Evolutionary conservation across 2,329 filamentous ascomycete genomes (phyloP), one percentile per base, ranked within the genome.

Genomic region (Xenoacremonium recifei): DNA sequence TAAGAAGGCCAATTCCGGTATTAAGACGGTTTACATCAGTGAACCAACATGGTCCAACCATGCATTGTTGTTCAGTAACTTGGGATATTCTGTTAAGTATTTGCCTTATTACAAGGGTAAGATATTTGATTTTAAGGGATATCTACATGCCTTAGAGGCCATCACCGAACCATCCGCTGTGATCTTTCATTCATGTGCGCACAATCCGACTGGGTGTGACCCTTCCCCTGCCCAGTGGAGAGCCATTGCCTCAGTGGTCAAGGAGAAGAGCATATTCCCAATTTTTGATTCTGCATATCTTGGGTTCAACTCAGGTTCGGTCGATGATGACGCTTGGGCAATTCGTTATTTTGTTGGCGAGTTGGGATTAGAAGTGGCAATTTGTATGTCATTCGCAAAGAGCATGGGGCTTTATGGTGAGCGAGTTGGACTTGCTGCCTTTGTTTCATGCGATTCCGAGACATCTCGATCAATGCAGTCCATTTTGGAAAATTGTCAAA

Each of bases 351-450:
- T 57, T 6, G 44, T 56, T 3, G 58, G 64, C 12, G 59, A 62
- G 19, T 50, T 66, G 6, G 54, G 54, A 2, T 55, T 72, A 42
- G 78, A 82, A 59, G 69, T 77, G 4, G 73, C 75, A 38, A 64
- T 83, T 3, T 77, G 76, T 36, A 70, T 80, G 57, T 83, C 79
- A 0, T 83, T 82, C 51, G 77, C 80, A 3, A 84, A 84, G 65
- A 80, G 74, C 59, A 79, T 82, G 60, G 68, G 68, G 1, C 48
- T 71, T 0, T 71, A 71, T 40, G 68, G 67, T 1, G 64, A 68
- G 40, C 53, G 64, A 3, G 53, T 62, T 7, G 66, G 65, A 0
- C 48, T 60, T 3, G 59, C 59, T 3, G 48, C 53, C 1, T 57
- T 66, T 2, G 55, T 64, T 1, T 53, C 59, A 1, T 42, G 20